phyloP scores from a whole-genome alignment of 805 yeast genomes.

The Torulaspora microellipsoides region DNA sequence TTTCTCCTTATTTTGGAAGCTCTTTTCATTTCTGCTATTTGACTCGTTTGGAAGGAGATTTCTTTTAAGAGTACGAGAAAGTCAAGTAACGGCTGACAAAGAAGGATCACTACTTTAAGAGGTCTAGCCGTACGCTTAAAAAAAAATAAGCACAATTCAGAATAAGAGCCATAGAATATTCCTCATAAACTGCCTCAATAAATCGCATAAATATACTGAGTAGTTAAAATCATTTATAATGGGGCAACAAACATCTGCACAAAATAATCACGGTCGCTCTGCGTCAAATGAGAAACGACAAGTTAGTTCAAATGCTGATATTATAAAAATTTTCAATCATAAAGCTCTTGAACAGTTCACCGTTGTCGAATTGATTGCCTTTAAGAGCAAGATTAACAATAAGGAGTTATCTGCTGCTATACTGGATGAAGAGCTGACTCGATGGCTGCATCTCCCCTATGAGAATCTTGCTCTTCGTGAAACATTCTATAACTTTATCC shows the following conservation, averaged over 20 bases:
- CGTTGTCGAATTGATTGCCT: conserved; percentile 23
- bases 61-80: too few relatives aligned
- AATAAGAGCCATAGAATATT: too few relatives aligned
- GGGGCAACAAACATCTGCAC: conserved; percentile 26
- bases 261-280: background rate
- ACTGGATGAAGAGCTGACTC: conserved; percentile 25
- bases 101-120: too few relatives aligned
- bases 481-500: conserved; percentile 39
- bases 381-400: conserved; percentile 21
- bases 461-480: conserved; percentile 31
- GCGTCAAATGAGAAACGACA: background rate
- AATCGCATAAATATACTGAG: too few relatives aligned
- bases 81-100: too few relatives aligned
- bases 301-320: conserved; percentile 11
- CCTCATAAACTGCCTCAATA: too few relatives aligned
- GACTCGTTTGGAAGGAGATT: too few relatives aligned
- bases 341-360: conserved; percentile 20
- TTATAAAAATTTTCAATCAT: conserved; percentile 14
- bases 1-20: too few relatives aligned
- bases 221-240: conserved; percentile 7
- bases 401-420: conserved; percentile 26
- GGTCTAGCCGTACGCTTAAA: too few relatives aligned
- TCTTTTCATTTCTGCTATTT: too few relatives aligned
- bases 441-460: conserved; percentile 37
- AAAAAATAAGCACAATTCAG: too few relatives aligned